A percentile compares a stretch with the other conserved stretches of the same genome.
Evolutionary conservation across 2,329 filamentous ascomycete species (phyloP).

Genomic region (Dactylonectria macrodidyma): DNA sequence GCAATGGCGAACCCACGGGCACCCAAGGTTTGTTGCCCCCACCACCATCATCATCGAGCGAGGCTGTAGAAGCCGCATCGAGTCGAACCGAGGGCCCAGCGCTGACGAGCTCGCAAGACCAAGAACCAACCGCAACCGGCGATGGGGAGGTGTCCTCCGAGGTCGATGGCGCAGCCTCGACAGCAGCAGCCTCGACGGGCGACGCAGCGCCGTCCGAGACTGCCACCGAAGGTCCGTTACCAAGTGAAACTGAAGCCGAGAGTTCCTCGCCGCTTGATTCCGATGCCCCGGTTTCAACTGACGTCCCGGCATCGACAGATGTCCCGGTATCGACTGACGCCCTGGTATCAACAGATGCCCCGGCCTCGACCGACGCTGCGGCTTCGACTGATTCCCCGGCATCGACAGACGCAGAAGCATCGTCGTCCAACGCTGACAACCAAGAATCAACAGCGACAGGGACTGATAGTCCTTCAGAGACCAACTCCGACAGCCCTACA

Average conservation of each 20-base stretch:
- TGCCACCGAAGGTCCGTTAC: conserved; percentile 9
- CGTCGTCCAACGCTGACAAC: background rate
- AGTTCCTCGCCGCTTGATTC: background rate
- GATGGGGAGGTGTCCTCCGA: background rate
- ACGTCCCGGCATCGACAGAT: background rate
- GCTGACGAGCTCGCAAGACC: background rate
- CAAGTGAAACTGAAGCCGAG: background rate
- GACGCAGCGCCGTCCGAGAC: conserved; percentile 14
- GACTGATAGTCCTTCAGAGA: background rate
- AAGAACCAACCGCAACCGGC: background rate
- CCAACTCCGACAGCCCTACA: background rate
- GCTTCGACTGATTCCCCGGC: too few relatives aligned
- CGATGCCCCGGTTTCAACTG: background rate
- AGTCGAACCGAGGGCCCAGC: background rate
- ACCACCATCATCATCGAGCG: conserved; percentile 6
- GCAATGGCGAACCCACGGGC: background rate
- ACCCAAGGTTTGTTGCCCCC: background rate
- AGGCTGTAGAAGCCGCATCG: background rate
- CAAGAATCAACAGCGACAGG: conserved; percentile 1
- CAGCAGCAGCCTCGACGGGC: background rate
- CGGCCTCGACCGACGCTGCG: background rate
- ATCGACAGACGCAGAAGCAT: conserved; percentile 13
- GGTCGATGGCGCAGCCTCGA: background rate
- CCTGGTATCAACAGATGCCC: background rate
- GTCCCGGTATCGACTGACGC: too few relatives aligned